These are phyloP conservation scores for Diophrys appendiculata DNA, from an alignment of 73 alveolate species.

Conservation along the genomic window DNA sequence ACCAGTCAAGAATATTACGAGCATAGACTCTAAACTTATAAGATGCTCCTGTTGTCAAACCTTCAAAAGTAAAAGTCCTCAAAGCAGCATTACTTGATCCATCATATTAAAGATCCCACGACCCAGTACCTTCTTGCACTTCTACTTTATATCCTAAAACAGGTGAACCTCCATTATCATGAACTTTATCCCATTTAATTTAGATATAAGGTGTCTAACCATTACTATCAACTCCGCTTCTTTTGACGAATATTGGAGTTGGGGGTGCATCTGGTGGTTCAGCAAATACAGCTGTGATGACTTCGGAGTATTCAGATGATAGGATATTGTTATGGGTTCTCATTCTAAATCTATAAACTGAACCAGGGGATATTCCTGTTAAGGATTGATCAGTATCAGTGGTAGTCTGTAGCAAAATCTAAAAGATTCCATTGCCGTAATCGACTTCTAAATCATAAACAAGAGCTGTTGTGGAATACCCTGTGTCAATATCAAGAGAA, in stretches of 20 bases:
- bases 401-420: background rate
- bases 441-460: slow-evolving; percentile 43
- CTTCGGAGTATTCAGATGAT: slow-evolving; percentile 19
- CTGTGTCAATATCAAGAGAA: slow-evolving; percentile 26
- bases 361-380: slow-evolving; percentile 24
- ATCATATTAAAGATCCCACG: slow-evolving; percentile 41
- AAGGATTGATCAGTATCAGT: slow-evolving; percentile 13
- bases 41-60: slow-evolving; percentile 49
- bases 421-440: slow-evolving; percentile 32
- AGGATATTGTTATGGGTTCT: slow-evolving; percentile 21
- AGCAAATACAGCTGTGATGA: slow-evolving; percentile 47
- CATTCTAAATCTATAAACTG: slow-evolving; percentile 53
- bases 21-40: slow-evolving; percentile 54
- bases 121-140: slow-evolving; percentile 31
- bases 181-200: slow-evolving; percentile 63
- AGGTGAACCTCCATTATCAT: slow-evolving; percentile 43
- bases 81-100: slow-evolving; percentile 56
- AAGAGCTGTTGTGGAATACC: slow-evolving; percentile 42
- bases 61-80: too few species aligned
- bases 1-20: slow-evolving; percentile 43
- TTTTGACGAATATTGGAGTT: slow-evolving; percentile 46
- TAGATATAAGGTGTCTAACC: slow-evolving; percentile 51
- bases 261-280: slow-evolving; percentile 40
- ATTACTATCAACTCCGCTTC: slow-evolving; percentile 56
- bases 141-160: slow-evolving; percentile 76